Conservation (phyloP, 768 basidiomycete species). For the Amanita subjunquillea region DNA sequence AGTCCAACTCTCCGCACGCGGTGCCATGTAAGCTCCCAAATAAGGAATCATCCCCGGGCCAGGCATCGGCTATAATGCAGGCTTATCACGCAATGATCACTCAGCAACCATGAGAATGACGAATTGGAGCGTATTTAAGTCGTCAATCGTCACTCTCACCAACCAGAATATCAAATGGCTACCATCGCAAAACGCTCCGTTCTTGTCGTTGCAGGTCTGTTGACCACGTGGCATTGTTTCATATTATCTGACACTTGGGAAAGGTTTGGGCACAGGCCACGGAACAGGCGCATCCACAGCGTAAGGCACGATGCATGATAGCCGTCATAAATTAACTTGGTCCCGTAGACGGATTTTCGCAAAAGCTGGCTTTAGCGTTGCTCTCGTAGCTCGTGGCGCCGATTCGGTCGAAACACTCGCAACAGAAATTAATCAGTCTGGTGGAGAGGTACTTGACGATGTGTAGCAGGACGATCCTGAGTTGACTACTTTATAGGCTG, state of each 20-base stretch:
- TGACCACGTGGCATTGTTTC: not conserved
- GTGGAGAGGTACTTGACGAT: slow-evolving; percentile 41
- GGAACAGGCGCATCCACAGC: slow-evolving; percentile 53
- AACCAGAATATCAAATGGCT: slow-evolving; percentile 9
- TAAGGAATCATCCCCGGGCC: not conserved
- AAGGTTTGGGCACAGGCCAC: slow-evolving; percentile 34
- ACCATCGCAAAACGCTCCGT: slow-evolving; percentile 33
- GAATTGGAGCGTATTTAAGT: not conserved
- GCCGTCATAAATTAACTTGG: not conserved
- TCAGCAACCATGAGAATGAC: not conserved
- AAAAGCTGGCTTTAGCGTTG: slow-evolving; percentile 55
- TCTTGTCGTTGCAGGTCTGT: slow-evolving; percentile 47
- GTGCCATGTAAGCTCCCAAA: no score
- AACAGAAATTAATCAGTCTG: slow-evolving; percentile 39
- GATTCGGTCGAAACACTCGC: slow-evolving; percentile 42
- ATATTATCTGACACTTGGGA: not conserved
- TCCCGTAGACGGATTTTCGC: slow-evolving; percentile 44
- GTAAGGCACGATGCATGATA: slow-evolving; percentile 22
- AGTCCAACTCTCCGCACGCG: no score
- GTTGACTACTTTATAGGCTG: slow-evolving; percentile 29
- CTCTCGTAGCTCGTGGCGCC: slow-evolving; percentile 50
- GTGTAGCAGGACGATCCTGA: not conserved
- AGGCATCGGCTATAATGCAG: not conserved
- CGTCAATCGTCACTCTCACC: not conserved
- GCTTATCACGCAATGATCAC: not conserved